Evolutionary conservation across 2,329 filamentous ascomycete species (phyloP).

Genomic region (Claviceps pazoutovae): DNA sequence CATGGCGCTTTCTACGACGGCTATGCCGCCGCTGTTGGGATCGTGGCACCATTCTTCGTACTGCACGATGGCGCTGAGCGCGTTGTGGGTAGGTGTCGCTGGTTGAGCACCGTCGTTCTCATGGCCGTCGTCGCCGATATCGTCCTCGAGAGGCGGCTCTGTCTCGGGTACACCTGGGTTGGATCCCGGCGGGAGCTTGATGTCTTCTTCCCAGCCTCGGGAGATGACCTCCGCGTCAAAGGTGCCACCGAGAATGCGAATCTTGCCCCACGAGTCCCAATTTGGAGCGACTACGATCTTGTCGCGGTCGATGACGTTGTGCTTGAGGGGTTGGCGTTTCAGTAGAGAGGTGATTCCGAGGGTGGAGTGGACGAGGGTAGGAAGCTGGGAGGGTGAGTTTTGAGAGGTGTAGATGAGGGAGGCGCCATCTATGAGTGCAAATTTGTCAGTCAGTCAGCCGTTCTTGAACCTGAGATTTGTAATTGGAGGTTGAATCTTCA

Average conservation of each 20-base stretch:
- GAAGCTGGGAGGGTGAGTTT: slow-evolving; percentile 61
- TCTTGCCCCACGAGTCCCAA: slow-evolving; percentile 98
- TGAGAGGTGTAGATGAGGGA: slow-evolving; percentile 77
- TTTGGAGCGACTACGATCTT: slow-evolving; percentile 91
- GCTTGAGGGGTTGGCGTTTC: slow-evolving; percentile 64
- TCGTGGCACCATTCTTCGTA: slow-evolving; percentile 74
- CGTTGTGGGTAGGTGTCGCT: background rate
- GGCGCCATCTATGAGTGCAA: slow-evolving; percentile 47
- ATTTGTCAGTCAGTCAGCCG: background rate
- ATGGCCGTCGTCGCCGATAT: slow-evolving; percentile 9
- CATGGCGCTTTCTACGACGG: slow-evolving; percentile 27
- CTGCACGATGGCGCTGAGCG: slow-evolving; percentile 45
- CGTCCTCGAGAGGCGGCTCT: slow-evolving; percentile 9
- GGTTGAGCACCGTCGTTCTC: background rate
- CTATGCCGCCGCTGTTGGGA: slow-evolving; percentile 46
- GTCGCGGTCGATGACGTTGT: slow-evolving; percentile 85
- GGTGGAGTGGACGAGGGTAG: slow-evolving; percentile 69
- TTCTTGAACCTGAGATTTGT: too few species aligned
- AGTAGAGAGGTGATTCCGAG: slow-evolving; percentile 75
- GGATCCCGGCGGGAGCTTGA: slow-evolving; percentile 40
- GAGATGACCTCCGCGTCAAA: slow-evolving; percentile 86
- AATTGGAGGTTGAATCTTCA: too few species aligned
- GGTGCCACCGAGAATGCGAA: slow-evolving; percentile 75
- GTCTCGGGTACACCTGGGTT: slow-evolving; percentile 10
- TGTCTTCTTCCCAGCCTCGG: slow-evolving; percentile 72